These are phyloP conservation scores for Byssochlamys sp. DNA, from an alignment of 2,329 filamentous ascomycete genomes.

Conservation along the genomic window DNA sequence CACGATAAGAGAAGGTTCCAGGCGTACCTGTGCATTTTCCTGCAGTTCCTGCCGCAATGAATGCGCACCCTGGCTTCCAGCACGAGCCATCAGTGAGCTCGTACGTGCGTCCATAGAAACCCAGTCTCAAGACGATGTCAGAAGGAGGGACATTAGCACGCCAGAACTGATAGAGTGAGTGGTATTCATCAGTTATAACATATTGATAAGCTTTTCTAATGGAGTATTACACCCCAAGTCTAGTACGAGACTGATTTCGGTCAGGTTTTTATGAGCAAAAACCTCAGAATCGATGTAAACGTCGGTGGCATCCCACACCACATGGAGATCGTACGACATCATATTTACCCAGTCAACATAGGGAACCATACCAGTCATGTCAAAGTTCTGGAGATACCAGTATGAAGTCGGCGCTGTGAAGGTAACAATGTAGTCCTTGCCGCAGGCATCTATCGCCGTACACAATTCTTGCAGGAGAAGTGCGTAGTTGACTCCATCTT, in stretches of 20 bases:
- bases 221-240: constrained; percentile 11
- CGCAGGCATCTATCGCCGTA: neutral
- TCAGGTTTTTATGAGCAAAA: neutral
- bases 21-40: too few species aligned
- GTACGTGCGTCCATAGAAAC: constrained; percentile 35
- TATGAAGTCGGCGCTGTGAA: neutral
- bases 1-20: too few species aligned
- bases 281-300: neutral
- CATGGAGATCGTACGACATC: neutral
- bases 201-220: too few species aligned
- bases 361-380: neutral
- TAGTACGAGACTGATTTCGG: constrained; percentile 6
- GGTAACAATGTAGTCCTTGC: neutral
- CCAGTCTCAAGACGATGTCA: constrained; percentile 37
- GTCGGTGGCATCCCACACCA: neutral
- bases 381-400: neutral
- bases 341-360: neutral
- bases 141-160: constrained; percentile 28
- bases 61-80: too few species aligned
- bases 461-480: neutral
- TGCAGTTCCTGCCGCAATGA: too few species aligned
- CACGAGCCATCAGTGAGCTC: too few species aligned
- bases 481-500: neutral
- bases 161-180: constrained; percentile 32
- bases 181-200: too few species aligned